Percentiles rank a stretch among this genome's conserved stretches.
Evolutionary conservation across 176 grass and related monocot species (phyloP).

Genomic region (Avena insularis): DNA sequence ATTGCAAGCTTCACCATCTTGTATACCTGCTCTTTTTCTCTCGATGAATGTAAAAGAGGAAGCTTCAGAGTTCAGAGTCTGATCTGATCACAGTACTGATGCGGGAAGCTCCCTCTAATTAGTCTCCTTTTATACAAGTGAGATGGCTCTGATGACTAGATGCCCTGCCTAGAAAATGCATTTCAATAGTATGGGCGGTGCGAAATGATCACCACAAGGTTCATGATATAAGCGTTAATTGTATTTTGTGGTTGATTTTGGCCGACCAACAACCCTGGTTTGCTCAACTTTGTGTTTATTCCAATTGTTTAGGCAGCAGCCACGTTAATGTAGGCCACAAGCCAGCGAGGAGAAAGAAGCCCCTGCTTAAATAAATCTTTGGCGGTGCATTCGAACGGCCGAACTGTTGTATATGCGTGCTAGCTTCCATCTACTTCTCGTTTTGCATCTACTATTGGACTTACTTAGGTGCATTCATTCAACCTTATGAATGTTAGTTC

Average conservation of each 20-base stretch:
- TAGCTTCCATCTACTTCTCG: neutral
- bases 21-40: constrained; percentile 7
- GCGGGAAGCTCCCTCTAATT: neutral
- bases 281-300: constrained; percentile 42
- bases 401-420: neutral
- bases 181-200: constrained; percentile 70
- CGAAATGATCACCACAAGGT: constrained; percentile 47
- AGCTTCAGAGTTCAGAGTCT: constrained; percentile 7
- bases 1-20: constrained; percentile 84
- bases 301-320: constrained; percentile 32
- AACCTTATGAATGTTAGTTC: neutral
- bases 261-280: constrained; percentile 72
- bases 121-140: constrained; percentile 56
- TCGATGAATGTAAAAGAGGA: neutral
- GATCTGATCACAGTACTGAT: constrained; percentile 37
- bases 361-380: constrained; percentile 35
- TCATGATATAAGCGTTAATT: constrained; percentile 17
- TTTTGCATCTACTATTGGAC: neutral
- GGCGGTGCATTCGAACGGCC: neutral
- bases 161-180: constrained; percentile 22
- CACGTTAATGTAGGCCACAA: constrained; percentile 8
- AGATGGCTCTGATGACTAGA: constrained; percentile 25
- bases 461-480: neutral
- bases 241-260: constrained; percentile 52
- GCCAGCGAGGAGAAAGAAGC: constrained; percentile 27